A percentile compares a stretch with the other conserved stretches of the same genome.
Conservation (phyloP, 495 filamentous ascomycete species). For the Echria macrotheca region DNA sequence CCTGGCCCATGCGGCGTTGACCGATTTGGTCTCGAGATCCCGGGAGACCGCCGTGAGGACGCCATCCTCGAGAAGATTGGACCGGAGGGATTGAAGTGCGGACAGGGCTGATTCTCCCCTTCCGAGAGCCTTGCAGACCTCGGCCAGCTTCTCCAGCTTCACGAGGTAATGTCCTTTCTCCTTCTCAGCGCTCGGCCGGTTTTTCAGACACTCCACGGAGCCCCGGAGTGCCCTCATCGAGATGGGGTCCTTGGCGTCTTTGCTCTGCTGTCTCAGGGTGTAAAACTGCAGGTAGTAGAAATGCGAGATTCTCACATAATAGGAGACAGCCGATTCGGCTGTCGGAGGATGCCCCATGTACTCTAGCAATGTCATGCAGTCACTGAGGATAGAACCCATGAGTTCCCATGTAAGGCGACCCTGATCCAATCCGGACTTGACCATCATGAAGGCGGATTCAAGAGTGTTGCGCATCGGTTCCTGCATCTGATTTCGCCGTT, state of each 20-base stretch:
- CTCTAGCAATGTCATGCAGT: slow-evolving; percentile 47
- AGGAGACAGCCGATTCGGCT: slow-evolving; percentile 30
- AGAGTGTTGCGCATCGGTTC: slow-evolving; percentile 43
- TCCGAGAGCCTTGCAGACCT: slow-evolving; percentile 33
- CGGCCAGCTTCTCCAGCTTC: slow-evolving; percentile 49
- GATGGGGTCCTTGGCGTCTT: slow-evolving; percentile 34
- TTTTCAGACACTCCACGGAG: slow-evolving; percentile 45
- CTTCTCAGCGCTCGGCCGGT: slow-evolving; percentile 38
- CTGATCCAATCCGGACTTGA: slow-evolving; percentile 40
- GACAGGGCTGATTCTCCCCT: slow-evolving; percentile 39
- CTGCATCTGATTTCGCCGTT: slow-evolving; percentile 46
- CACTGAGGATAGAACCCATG: slow-evolving; percentile 50
- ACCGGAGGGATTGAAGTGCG: slow-evolving; percentile 38
- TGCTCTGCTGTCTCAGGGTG: slow-evolving; percentile 29
- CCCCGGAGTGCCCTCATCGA: slow-evolving; percentile 44
- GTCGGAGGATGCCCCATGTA: slow-evolving; percentile 34
- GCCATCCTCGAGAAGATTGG: slow-evolving; percentile 41
- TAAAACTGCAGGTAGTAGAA: slow-evolving; percentile 64
- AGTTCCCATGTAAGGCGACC: slow-evolving; percentile 40
- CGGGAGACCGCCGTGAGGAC: slow-evolving; percentile 35
- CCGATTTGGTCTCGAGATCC: slow-evolving; percentile 29
- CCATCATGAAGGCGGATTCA: slow-evolving; percentile 51
- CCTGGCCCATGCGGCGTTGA: slow-evolving; percentile 31
- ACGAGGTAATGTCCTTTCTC: slow-evolving; percentile 38
- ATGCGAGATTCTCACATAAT: slow-evolving; percentile 65